A percentile compares a stretch with the other conserved stretches of the same genome.
These are phyloP conservation scores for Myrmaecium sp. DNA, from an alignment of 2,329 filamentous ascomycete species.

Conservation along the genomic window DNA sequence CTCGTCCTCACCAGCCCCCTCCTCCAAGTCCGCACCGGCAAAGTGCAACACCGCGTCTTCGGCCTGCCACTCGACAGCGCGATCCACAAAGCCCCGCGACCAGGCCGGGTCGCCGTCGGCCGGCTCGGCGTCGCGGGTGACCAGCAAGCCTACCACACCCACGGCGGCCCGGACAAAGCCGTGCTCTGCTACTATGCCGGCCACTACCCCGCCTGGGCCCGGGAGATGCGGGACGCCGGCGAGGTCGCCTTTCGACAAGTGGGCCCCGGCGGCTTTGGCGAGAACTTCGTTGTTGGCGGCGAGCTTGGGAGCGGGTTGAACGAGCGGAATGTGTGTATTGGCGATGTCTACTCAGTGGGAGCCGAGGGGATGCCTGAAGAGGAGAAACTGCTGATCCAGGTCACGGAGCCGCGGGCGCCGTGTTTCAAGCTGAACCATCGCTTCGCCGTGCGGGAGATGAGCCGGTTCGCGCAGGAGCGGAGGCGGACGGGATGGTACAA, in stretches of 20 bases:
- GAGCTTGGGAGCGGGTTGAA: too few relatives aligned
- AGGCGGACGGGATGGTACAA: constrained; percentile 52
- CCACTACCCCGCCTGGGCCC: constrained; percentile 40
- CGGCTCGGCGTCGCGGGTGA: constrained; percentile 39
- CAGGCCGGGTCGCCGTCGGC: constrained; percentile 29
- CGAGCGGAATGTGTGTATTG: constrained; percentile 48
- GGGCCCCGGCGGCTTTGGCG: constrained; percentile 49
- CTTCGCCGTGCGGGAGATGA: constrained; percentile 46
- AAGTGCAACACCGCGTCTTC: constrained; percentile 34
- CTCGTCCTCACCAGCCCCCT: too few relatives aligned
- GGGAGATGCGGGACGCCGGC: too few relatives aligned
- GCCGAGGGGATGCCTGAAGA: too few relatives aligned
- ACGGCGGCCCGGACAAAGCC: constrained; percentile 47
- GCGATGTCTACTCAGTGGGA: constrained; percentile 39
- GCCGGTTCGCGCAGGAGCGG: constrained; percentile 36
- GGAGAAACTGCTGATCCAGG: constrained; percentile 35
- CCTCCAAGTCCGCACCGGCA: constrained; percentile 39
- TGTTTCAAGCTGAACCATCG: constrained; percentile 56
- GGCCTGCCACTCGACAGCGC: constrained; percentile 35
- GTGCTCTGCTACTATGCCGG: constrained; percentile 42
- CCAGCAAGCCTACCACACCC: constrained; percentile 44
- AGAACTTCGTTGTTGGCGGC: constrained; percentile 41
- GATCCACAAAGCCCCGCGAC: constrained; percentile 36
- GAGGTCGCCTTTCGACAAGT: too few relatives aligned
- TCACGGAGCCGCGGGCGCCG: constrained; percentile 44